Evolutionary conservation across 345 rosid species (phyloP).

Genomic region (Lepidium africanum): DNA sequence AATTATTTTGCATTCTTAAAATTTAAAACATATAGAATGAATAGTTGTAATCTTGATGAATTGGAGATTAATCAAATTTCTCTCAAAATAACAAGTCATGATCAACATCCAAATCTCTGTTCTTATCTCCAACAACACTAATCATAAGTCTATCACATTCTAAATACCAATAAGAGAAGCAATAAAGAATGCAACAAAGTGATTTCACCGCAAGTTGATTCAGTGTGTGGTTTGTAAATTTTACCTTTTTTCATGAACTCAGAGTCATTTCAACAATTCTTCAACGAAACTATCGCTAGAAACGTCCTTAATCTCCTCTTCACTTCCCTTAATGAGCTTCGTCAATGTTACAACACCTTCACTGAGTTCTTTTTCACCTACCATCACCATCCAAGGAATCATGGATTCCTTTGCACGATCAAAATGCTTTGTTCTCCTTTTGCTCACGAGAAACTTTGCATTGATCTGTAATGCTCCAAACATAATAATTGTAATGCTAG

Average conservation of each 20-base stretch:
- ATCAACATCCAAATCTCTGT: neutral
- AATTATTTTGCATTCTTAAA: too few relatives aligned
- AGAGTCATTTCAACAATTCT: constrained; percentile 37
- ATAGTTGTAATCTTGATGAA: too few relatives aligned
- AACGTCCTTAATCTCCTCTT: constrained; percentile 29
- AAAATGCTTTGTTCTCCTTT: too few relatives aligned
- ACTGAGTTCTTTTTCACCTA: constrained; percentile 54
- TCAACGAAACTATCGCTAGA: constrained; percentile 40
- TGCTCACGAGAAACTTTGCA: too few relatives aligned
- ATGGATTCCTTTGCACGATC: neutral
- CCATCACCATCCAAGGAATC: constrained; percentile 51
- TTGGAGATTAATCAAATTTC: neutral
- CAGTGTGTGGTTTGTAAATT: neutral
- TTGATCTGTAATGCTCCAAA: too few relatives aligned
- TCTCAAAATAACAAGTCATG: neutral
- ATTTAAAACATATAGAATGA: too few relatives aligned
- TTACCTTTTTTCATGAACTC: neutral
- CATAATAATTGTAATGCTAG: too few relatives aligned
- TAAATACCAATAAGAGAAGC: neutral
- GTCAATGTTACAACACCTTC: constrained; percentile 56
- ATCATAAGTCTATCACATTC: neutral
- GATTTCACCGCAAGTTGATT: too few relatives aligned
- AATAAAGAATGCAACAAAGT: neutral
- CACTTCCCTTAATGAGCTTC: constrained; percentile 41
- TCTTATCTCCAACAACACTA: neutral